A percentile compares a stretch with the other conserved stretches of the same genome.
phyloP scores from a whole-genome alignment of 169 alveolate species.

The Cryptosporidium sp. region DNA sequence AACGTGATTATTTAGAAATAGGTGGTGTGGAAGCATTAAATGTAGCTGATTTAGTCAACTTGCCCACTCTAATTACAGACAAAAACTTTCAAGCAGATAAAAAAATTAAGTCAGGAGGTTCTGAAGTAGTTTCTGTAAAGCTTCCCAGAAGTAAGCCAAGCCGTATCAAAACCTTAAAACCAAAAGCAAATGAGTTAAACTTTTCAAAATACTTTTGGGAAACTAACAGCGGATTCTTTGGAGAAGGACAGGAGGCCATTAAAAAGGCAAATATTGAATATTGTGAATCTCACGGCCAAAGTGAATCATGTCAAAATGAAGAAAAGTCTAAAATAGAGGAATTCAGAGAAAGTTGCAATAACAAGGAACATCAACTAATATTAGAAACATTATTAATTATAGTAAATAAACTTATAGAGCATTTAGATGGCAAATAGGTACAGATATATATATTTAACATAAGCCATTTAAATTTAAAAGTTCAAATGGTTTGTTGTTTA shows the following conservation, averaged over 20 bases:
- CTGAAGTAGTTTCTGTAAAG: not conserved
- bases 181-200: not conserved
- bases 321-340: not conserved
- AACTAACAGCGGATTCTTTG: conserved; percentile 4
- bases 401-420: conserved; percentile 19
- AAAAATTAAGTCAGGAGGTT: not conserved
- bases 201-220: conserved; percentile 38
- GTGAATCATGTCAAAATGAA: not conserved
- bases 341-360: not conserved
- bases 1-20: not conserved
- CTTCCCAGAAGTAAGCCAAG: not conserved
- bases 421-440: not conserved
- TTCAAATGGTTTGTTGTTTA: not conserved
- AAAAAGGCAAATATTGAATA: not conserved
- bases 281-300: not conserved
- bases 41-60: not conserved
- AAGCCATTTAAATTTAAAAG: not conserved
- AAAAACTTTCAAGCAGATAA: not conserved
- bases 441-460: not conserved
- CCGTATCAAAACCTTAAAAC: not conserved
- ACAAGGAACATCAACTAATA: conserved; percentile 29
- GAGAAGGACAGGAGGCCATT: not conserved
- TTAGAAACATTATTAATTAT: conserved; percentile 19
- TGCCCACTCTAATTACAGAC: not conserved
- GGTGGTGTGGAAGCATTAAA: not conserved